These are phyloP conservation scores for Cyberlindnera maritima DNA, from an alignment of 805 yeast species.

Conservation along the genomic window DNA sequence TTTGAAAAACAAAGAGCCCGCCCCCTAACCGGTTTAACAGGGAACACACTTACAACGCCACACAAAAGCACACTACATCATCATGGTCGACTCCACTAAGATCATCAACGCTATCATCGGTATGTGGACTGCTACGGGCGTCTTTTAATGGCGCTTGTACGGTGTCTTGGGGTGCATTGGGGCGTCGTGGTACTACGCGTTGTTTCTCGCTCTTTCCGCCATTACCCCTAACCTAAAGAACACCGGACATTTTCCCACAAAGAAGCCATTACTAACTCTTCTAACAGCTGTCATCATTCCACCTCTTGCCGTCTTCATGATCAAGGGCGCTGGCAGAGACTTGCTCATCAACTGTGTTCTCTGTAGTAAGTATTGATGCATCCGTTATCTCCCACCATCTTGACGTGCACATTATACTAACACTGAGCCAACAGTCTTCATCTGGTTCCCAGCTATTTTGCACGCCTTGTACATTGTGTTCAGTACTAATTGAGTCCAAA, in stretches of 20 bases:
- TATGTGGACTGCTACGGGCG: slow-evolving; percentile 21
- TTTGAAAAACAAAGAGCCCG: background rate
- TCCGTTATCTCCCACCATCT: background rate
- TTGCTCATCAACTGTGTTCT: slow-evolving; percentile 63
- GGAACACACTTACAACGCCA: background rate
- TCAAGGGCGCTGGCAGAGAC: slow-evolving; percentile 61
- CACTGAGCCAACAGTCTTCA: slow-evolving; percentile 33
- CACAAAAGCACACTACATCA: background rate
- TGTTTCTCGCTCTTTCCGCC: too few species aligned
- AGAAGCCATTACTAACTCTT: background rate
- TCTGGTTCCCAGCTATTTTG: slow-evolving; percentile 78
- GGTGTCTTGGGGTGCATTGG: too few species aligned
- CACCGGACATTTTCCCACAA: too few species aligned
- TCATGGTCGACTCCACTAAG: slow-evolving; percentile 31
- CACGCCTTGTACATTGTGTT: slow-evolving; percentile 67
- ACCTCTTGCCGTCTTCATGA: slow-evolving; percentile 73
- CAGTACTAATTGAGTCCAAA: slow-evolving; percentile 1
- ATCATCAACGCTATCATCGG: slow-evolving; percentile 37
- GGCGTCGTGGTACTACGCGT: too few species aligned
- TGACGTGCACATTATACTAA: background rate
- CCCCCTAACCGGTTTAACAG: background rate
- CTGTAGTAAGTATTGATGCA: slow-evolving; percentile 36
- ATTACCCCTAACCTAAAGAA: too few species aligned
- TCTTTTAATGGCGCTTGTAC: too few species aligned
- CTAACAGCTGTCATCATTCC: slow-evolving; percentile 59